Percentiles rank a stretch among this genome's conserved stretches.
phyloP scores from a whole-genome alignment of 345 rosid genomes.

The Populus nigra region DNA sequence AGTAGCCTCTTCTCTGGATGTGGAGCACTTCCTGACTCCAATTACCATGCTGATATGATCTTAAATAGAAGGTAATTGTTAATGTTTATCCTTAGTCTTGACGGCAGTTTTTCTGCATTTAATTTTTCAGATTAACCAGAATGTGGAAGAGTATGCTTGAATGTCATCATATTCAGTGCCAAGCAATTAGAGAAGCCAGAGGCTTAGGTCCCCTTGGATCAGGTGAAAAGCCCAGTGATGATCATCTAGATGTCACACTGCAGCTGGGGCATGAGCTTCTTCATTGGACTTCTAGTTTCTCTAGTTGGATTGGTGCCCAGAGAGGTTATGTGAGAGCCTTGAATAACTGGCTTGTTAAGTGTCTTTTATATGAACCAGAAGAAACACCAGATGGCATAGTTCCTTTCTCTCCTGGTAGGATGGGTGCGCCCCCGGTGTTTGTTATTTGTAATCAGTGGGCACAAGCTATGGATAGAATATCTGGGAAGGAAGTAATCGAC shows the following conservation, averaged over 20 bases:
- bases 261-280: slow-evolving; percentile 76
- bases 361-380: slow-evolving; percentile 87
- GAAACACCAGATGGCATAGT: slow-evolving; percentile 75
- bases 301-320: slow-evolving; percentile 78
- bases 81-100: slow-evolving; percentile 6
- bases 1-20: background rate
- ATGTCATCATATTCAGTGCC: slow-evolving; percentile 79
- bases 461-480: slow-evolving; percentile 67
- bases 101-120: slow-evolving; percentile 15
- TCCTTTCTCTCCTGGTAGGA: slow-evolving; percentile 93
- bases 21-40: background rate
- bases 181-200: slow-evolving; percentile 64
- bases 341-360: slow-evolving; percentile 80
- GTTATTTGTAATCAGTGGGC: slow-evolving; percentile 98
- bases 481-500: slow-evolving; percentile 79
- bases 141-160: slow-evolving; percentile 97
- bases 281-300: slow-evolving; percentile 67
- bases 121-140: slow-evolving; percentile 59
- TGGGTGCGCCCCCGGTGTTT: slow-evolving; percentile 90
- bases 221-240: slow-evolving; percentile 55
- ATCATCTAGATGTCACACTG: slow-evolving; percentile 63
- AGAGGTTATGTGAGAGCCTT: slow-evolving; percentile 69
- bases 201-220: slow-evolving; percentile 60
- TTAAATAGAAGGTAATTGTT: background rate
- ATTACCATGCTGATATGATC: slow-evolving; percentile 1